Evolutionary conservation across 257 asterid genomes (phyloP), one percentile per base, ranked within the genome.

Genomic region (Solanum corneliomulleri): DNA sequence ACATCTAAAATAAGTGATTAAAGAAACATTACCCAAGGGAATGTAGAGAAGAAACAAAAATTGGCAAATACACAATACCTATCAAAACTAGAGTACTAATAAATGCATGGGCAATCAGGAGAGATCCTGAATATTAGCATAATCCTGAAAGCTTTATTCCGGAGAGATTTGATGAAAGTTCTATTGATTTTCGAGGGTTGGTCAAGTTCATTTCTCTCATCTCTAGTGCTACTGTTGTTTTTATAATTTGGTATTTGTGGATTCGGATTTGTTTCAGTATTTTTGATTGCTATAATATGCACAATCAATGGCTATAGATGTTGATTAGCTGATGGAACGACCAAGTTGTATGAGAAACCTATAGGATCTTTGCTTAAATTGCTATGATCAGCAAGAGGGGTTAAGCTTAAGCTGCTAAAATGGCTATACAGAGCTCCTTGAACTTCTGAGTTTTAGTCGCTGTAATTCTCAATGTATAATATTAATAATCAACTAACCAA

Each of bases 51-150:
- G 35, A 60, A 18, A n/a, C 69, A 37, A 74, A 23, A 8, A 78
- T 86, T 3, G 66, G 68, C 3, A 44, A 74, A 7, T 78, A 86
- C 33, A 27, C 13, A 2, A 77, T 77, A 25, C 81, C 88, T 10
- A 18, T 18, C 14, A 68, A 47, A 41, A 77, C 86, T 4, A 76
- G 31, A 25, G 80, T 86, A 9, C 49, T 77, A 10, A 7, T 41
- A 2, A 78, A 86, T 41, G 81, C 5, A 14, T 76, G 85, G 88
- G 85, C 62, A 16, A 33, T 33, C 7, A 84, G 71, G 27, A 86
- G 90, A 64, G 86, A 90, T 21, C 85, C 90, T 4, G 15, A 52
- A 58, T n/a, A 31, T 56, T 88, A 91, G 91, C 18, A 85, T 25
- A 21, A 88, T 4, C 39, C 91, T 0, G 88, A 84, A 25, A 80